phyloP scores from a whole-genome alignment of 2,329 filamentous ascomycete species.

The Nothopassalora personata region DNA sequence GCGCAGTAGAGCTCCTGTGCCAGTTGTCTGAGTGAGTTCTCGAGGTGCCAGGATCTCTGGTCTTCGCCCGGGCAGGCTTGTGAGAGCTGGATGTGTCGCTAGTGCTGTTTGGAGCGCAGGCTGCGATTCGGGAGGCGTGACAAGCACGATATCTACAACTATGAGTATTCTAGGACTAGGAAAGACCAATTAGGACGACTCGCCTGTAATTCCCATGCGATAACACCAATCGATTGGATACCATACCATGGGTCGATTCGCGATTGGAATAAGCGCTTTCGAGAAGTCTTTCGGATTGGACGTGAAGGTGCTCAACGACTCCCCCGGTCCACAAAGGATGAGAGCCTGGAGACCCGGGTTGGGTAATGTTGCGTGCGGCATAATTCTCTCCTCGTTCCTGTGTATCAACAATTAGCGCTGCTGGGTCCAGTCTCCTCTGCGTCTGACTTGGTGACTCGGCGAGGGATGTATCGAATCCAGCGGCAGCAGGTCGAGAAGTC shows the following conservation, averaged over 20 bases:
- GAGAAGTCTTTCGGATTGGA: slow-evolving; percentile 73
- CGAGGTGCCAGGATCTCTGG: slow-evolving; percentile 72
- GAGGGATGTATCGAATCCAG: too few species aligned
- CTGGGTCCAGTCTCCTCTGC: too few species aligned
- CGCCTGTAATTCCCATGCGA: slow-evolving; percentile 70
- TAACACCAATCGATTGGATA: slow-evolving; percentile 83
- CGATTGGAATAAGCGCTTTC: slow-evolving; percentile 75
- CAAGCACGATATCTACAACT: slow-evolving; percentile 48
- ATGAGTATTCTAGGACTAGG: background rate
- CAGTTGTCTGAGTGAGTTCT: slow-evolving; percentile 73
- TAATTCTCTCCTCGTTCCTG: slow-evolving; percentile 30
- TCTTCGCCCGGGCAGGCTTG: slow-evolving; percentile 64
- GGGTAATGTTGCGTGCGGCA: slow-evolving; percentile 74
- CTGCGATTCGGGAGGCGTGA: slow-evolving; percentile 54
- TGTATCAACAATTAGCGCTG: too few species aligned
- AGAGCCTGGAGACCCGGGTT: slow-evolving; percentile 74
- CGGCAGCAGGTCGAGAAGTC: too few species aligned
- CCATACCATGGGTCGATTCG: slow-evolving; percentile 85
- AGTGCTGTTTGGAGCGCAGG: slow-evolving; percentile 64
- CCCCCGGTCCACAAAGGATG: slow-evolving; percentile 76
- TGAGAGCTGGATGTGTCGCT: slow-evolving; percentile 72
- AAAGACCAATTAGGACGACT: background rate
- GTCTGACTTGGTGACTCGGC: too few species aligned
- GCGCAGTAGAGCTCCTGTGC: slow-evolving; percentile 82
- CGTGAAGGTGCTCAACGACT: slow-evolving; percentile 76